Percentiles rank a stretch among this genome's conserved stretches.
These are phyloP conservation scores for Drechslerella coelobrocha DNA, from an alignment of 2,329 filamentous ascomycete species.

Conservation along the genomic window DNA sequence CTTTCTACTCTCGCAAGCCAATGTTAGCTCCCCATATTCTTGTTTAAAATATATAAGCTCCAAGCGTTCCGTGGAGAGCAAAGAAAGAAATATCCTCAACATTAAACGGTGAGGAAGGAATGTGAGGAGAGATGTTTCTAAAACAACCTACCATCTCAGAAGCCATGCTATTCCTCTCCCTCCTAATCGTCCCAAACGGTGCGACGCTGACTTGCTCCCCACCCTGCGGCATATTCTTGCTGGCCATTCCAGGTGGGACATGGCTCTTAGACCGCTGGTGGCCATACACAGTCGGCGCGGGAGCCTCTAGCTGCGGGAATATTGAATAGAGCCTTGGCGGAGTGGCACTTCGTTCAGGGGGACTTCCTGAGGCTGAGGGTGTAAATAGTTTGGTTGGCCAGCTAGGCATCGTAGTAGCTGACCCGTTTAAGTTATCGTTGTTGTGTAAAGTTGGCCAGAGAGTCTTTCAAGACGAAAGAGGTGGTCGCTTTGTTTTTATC, in stretches of 20 bases:
- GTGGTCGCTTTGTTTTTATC: constrained; percentile 8
- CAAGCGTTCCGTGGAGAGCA: neutral
- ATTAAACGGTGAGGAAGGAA: no score
- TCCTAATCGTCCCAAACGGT: constrained; percentile 57
- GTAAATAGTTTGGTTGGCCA: constrained; percentile 45
- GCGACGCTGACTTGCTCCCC: constrained; percentile 56
- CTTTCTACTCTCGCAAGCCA: constrained; percentile 57
- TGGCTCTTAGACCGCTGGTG: constrained; percentile 47
- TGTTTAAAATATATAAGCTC: neutral
- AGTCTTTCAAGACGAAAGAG: neutral
- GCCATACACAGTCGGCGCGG: constrained; percentile 40
- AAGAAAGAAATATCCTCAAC: no score
- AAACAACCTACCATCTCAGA: constrained; percentile 65
- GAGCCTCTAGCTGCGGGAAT: constrained; percentile 44
- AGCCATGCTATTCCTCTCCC: constrained; percentile 57
- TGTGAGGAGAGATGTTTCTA: no score
- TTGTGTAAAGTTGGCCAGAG: neutral
- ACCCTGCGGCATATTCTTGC: constrained; percentile 45
- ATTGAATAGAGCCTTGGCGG: constrained; percentile 45
- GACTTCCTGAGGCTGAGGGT: constrained; percentile 24
- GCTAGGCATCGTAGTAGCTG: constrained; percentile 42
- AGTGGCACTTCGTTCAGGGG: constrained; percentile 24
- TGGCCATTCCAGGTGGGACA: constrained; percentile 21
- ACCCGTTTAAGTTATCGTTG: neutral
- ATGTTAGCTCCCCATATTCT: constrained; percentile 5